Evolutionary conservation across 2,329 filamentous ascomycete species (phyloP).

Genomic region (Phyllosticta capitalensis): DNA sequence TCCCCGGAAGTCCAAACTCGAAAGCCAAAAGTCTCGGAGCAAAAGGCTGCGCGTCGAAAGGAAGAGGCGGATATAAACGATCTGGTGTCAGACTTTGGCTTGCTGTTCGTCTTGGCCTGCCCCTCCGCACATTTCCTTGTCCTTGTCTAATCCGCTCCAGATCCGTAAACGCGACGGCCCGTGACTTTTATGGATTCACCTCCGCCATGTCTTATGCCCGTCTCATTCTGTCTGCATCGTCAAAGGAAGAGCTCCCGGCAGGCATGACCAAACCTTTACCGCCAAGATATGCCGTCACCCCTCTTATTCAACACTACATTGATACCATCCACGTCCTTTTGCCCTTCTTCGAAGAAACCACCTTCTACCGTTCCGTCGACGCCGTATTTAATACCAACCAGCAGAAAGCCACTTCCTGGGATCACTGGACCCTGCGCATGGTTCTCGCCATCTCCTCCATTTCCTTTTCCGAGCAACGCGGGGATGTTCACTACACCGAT

Average conservation of each 20-base stretch:
- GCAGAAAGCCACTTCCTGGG: constrained; percentile 52
- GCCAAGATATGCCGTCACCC: constrained; percentile 55
- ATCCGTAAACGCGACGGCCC: constrained; percentile 86
- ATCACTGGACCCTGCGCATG: constrained; percentile 83
- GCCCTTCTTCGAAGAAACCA: constrained; percentile 74
- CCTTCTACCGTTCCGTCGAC: constrained; percentile 68
- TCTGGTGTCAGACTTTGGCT: constrained; percentile 87
- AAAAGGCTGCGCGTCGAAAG: constrained; percentile 40
- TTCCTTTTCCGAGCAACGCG: constrained; percentile 57
- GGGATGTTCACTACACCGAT: constrained; percentile 53
- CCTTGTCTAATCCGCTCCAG: constrained; percentile 35
- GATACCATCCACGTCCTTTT: constrained; percentile 70
- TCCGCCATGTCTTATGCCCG: constrained; percentile 88
- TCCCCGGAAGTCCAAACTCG: constrained; percentile 25
- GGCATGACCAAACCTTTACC: constrained; percentile 55
- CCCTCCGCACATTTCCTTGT: background rate
- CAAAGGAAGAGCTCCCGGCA: constrained; percentile 61
- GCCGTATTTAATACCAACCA: constrained; percentile 66
- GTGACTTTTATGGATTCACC: constrained; percentile 84
- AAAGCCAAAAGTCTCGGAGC: constrained; percentile 19
- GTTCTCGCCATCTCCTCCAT: constrained; percentile 75
- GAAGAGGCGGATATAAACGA: constrained; percentile 87
- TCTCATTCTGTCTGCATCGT: constrained; percentile 73
- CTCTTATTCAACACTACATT: constrained; percentile 74
- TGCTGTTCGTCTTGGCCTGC: constrained; percentile 50